Conservation (phyloP, 2,329 filamentous ascomycete species). For the Aspergillus sp. region DNA sequence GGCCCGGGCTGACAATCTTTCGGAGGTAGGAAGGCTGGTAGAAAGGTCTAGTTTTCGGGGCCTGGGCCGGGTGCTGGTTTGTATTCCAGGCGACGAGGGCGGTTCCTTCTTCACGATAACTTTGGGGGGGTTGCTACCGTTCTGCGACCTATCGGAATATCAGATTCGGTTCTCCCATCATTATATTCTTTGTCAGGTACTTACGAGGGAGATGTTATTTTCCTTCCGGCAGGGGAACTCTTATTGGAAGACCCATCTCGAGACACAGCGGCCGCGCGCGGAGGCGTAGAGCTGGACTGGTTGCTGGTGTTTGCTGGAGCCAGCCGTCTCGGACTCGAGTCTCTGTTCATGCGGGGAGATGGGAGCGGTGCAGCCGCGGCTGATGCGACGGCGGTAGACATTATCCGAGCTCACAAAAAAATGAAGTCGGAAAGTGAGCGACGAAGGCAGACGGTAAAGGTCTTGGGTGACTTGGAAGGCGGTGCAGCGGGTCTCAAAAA, state of each 20-base stretch:
- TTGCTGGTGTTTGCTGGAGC: conserved; percentile 36
- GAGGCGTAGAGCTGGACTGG: conserved; percentile 35
- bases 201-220: conserved; percentile 49
- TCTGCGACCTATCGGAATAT: conserved; percentile 26
- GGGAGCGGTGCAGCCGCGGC: conserved; percentile 44
- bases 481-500: background rate
- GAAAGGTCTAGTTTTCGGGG: conserved; percentile 49
- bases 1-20: conserved; percentile 63
- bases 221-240: conserved; percentile 37
- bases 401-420: conserved; percentile 22
- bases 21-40: conserved; percentile 45
- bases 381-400: conserved; percentile 52
- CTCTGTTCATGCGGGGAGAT: conserved; percentile 44
- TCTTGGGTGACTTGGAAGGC: conserved; percentile 3
- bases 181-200: conserved; percentile 21
- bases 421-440: background rate
- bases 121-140: conserved; percentile 63
- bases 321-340: conserved; percentile 46
- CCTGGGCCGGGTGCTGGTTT: conserved; percentile 56
- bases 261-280: conserved; percentile 31
- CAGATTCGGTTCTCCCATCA: conserved; percentile 16
- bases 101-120: conserved; percentile 98
- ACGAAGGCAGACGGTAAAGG: background rate
- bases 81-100: conserved; percentile 73
- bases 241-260: conserved; percentile 36